phyloP scores from a whole-genome alignment of 805 yeast species.

The Saturnispora diversa region DNA sequence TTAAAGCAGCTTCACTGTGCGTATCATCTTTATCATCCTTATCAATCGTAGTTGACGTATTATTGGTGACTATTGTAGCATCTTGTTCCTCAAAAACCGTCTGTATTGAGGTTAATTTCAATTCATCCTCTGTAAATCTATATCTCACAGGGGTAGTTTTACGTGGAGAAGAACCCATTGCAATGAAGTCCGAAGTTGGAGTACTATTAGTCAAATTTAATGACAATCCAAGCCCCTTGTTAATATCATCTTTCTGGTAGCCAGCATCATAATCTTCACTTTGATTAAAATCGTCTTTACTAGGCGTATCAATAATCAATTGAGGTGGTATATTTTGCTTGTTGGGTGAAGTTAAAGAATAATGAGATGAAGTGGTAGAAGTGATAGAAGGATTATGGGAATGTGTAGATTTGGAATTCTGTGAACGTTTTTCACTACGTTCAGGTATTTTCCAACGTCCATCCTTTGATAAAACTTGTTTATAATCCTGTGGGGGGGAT shows the following conservation, averaged over 20 bases:
- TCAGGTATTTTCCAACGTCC: constrained; percentile 21
- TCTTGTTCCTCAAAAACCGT: constrained; percentile 8
- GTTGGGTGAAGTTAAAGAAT: constrained; percentile 4
- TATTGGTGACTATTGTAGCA: neutral
- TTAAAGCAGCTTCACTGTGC: neutral
- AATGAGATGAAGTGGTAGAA: constrained; percentile 14
- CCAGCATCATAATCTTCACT: constrained; percentile 12
- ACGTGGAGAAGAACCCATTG: constrained; percentile 28
- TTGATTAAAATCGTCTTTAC: neutral
- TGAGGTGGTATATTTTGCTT: neutral
- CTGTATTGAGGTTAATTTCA: constrained; percentile 21
- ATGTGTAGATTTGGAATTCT: constrained; percentile 2
- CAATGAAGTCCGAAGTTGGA: neutral
- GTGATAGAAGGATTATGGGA: constrained; percentile 3
- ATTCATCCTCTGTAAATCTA: constrained; percentile 20
- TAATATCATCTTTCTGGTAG: neutral
- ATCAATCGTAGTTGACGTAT: neutral
- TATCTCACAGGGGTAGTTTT: constrained; percentile 22
- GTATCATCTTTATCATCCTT: neutral
- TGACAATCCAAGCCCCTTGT: neutral
- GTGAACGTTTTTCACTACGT: constrained; percentile 21
- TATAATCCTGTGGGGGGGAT: constrained; percentile 10
- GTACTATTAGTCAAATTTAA: constrained; percentile 3
- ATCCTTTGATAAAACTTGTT: constrained; percentile 4
- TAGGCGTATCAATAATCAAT: neutral